These are phyloP conservation scores for Saksenaea oblongispora DNA, from an alignment of 371 early-diverging fungal genomes.

Conservation along the genomic window DNA sequence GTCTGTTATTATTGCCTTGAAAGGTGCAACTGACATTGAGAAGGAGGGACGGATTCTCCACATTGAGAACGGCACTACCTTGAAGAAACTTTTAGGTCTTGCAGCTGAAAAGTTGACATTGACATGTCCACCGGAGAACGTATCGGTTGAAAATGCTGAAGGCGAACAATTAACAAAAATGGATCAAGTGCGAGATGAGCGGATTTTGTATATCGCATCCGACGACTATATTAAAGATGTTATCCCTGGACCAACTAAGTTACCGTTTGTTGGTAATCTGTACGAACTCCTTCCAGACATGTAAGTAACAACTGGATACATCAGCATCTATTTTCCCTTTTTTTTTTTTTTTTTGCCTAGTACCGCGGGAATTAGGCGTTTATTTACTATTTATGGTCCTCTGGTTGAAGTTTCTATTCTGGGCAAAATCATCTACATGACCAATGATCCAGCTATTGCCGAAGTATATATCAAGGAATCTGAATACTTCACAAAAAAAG, in stretches of 20 bases:
- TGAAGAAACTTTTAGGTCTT: conserved; percentile 27
- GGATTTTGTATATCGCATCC: conserved; percentile 23
- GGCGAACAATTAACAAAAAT: conserved; percentile 21
- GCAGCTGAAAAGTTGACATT: conserved; percentile 33
- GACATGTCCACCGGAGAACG: conserved; percentile 3
- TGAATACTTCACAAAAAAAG: conserved; percentile 38
- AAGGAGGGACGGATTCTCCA: conserved; percentile 32
- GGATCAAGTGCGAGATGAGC: conserved; percentile 24
- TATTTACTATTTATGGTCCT: conserved; percentile 32
- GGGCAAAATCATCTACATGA: conserved; percentile 21
- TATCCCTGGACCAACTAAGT: conserved; percentile 29
- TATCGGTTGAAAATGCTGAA: conserved; percentile 16
- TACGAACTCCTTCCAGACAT: conserved; percentile 38
- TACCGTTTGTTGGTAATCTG: conserved; percentile 38
- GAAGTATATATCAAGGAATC: conserved; percentile 30
- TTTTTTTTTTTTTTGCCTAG: conserved; percentile 2
- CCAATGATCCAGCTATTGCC: conserved; percentile 39
- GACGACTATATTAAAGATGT: conserved; percentile 24
- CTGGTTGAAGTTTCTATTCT: conserved; percentile 30
- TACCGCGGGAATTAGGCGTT: conserved; percentile 25
- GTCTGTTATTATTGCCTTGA: conserved; percentile 29
- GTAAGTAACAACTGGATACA: conserved; percentile 13
- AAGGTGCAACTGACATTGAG: conserved; percentile 22
- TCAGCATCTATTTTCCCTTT: too few relatives aligned
- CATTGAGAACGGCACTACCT: conserved; percentile 25